phyloP scores from a whole-genome alignment of 2,329 filamentous ascomycete genomes.

The Phyllosticta paracitricarpa region DNA sequence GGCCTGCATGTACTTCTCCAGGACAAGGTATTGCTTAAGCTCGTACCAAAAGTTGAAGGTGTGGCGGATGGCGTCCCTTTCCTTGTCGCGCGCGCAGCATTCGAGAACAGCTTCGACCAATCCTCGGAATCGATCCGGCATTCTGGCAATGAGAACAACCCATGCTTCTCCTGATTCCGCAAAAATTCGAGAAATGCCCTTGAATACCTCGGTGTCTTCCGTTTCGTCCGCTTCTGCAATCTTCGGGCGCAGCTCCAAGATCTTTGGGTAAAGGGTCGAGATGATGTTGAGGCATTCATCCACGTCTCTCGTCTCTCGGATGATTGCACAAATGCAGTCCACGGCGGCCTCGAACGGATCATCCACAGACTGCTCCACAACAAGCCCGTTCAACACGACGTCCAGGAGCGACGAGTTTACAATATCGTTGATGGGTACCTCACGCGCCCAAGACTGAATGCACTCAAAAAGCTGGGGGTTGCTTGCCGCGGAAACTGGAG shows the following conservation, averaged over 20 bases:
- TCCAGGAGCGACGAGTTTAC: slow-evolving; percentile 78
- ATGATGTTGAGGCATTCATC: slow-evolving; percentile 82
- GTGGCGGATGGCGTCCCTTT: slow-evolving; percentile 82
- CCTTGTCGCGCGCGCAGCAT: slow-evolving; percentile 76
- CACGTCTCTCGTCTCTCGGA: slow-evolving; percentile 85
- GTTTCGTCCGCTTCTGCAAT: slow-evolving; percentile 65
- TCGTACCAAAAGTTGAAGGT: slow-evolving; percentile 99
- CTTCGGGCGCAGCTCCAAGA: slow-evolving; percentile 66
- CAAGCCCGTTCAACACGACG: slow-evolving; percentile 65
- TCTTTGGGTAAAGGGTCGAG: slow-evolving; percentile 67
- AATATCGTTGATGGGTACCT: slow-evolving; percentile 75
- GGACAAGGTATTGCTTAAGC: slow-evolving; percentile 86
- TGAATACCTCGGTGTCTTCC: slow-evolving; percentile 78
- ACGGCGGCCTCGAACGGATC: slow-evolving; percentile 76
- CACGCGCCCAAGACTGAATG: slow-evolving; percentile 91
- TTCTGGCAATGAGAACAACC: slow-evolving; percentile 81
- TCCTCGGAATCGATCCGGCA: slow-evolving; percentile 69
- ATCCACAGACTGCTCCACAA: slow-evolving; percentile 44
- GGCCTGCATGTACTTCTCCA: slow-evolving; percentile 81
- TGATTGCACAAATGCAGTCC: slow-evolving; percentile 85
- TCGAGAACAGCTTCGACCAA: slow-evolving; percentile 89
- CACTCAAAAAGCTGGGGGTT: slow-evolving; percentile 91
- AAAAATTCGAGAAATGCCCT: slow-evolving; percentile 81
- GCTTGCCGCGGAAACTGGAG: slow-evolving; percentile 61
- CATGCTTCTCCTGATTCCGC: slow-evolving; percentile 89